These are phyloP conservation scores for Annona squamosa DNA, from an alignment of 164 flowering plant genomes.

Conservation along the genomic window DNA sequence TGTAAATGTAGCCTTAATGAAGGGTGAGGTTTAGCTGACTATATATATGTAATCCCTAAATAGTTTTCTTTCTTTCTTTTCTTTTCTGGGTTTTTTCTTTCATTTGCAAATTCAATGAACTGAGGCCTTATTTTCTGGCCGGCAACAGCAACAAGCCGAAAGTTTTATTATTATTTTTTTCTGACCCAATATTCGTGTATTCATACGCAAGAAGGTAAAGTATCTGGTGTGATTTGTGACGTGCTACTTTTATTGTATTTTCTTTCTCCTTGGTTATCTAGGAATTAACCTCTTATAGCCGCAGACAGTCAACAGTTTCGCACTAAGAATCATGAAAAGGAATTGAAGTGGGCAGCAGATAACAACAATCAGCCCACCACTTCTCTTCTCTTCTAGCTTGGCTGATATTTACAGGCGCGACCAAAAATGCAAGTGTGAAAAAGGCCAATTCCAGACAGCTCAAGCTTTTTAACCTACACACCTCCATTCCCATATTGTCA, in stretches of 20 bases:
- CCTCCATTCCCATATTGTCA: background rate
- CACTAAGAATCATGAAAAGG: background rate
- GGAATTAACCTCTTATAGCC: background rate
- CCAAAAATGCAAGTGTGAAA: background rate
- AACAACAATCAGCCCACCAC: background rate
- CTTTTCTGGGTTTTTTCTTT: too few relatives aligned
- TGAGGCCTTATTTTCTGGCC: too few relatives aligned
- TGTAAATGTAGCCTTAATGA: too few relatives aligned
- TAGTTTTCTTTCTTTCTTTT: too few relatives aligned
- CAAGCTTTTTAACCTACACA: background rate
- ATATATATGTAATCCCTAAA: too few relatives aligned
- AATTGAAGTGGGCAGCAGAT: background rate
- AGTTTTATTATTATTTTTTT: too few relatives aligned
- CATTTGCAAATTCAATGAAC: too few relatives aligned
- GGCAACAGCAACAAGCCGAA: too few relatives aligned
- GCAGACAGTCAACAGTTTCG: background rate
- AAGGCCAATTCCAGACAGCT: background rate
- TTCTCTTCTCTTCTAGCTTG: background rate
- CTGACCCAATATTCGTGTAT: too few relatives aligned
- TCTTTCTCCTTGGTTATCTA: background rate
- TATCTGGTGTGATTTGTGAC: too few relatives aligned
- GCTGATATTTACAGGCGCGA: background rate
- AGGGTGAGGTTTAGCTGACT: too few relatives aligned
- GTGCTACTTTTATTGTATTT: background rate
- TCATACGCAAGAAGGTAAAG: too few relatives aligned